These are phyloP conservation scores for Quercus phellos DNA, from an alignment of 331 rosid species.

Conservation along the genomic window DNA sequence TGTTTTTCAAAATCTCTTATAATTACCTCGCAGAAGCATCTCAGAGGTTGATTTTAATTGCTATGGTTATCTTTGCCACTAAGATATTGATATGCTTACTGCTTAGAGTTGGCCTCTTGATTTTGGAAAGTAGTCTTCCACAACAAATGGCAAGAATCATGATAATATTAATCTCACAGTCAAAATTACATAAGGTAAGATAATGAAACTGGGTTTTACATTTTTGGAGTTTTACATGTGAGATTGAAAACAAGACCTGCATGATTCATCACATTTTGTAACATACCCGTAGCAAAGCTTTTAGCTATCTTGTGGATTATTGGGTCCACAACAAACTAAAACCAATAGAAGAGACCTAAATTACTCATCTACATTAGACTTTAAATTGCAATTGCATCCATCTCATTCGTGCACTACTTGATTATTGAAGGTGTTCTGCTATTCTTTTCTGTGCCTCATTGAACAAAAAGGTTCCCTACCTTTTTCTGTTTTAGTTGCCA, in stretches of 20 bases:
- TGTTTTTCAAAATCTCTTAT: neutral
- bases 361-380: neutral
- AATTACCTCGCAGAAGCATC: neutral
- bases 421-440: neutral
- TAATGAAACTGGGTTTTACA: neutral
- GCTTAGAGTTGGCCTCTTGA: neutral
- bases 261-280: neutral
- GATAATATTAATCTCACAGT: neutral
- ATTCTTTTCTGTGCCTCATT: neutral
- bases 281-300: neutral
- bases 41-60: neutral
- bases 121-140: neutral
- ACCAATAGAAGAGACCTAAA: neutral
- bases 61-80: neutral
- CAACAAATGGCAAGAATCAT: neutral
- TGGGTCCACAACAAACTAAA: neutral
- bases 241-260: neutral
- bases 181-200: neutral
- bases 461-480: neutral
- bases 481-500: neutral
- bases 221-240: neutral
- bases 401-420: neutral
- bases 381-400: neutral
- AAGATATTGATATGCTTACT: neutral
- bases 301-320: neutral